Evolutionary conservation across 1,284 basidiomycete genomes (phyloP), one percentile per base, ranked within the genome.

Genomic region (Pyrrhoderma noxium): DNA sequence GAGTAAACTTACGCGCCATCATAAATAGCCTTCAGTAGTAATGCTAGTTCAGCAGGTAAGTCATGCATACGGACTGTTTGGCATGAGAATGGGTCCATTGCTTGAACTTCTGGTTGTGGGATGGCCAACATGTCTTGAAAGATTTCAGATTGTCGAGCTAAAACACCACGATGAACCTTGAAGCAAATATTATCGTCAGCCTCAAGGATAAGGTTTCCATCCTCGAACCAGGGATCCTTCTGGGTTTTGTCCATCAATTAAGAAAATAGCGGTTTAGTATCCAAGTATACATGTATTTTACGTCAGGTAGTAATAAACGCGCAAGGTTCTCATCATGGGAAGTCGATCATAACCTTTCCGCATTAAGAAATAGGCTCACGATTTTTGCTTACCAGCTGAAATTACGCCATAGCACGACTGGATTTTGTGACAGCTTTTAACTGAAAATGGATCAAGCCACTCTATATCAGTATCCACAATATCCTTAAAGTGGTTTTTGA

Each of bases 101-200:
- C 53, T 47, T 21, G 14, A 21, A 38, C 22, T 40, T 38, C 18
- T 9, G 74, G 70, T 52, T 74, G 71, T 4, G 78, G 75, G 14
- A 81, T 60, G 34, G 72, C 67, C 56, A 82, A 74, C 77, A 82
- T 79, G 34, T 74, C 70, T 48, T 71, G 67, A 59, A 83, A 81
- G 39, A 82, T 65, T 57, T 79, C 77, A 14, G 79, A 82, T 59
- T 80, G 77, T 36, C 79, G 67, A 0, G 73, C 70, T 56, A 83
- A 69, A 41, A 82, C 70, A 31, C 78, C 76, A 23, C 76, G 72
- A 60, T 82, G 79, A 3, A 82, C 49, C 34, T 54, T 56, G 48
- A 60, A 60, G 16, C 53, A 44, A n/a, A 52, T 55, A 22, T 48
- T 47, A 22, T 52, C 48, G 14, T 56, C 54, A 8, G 56, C 56